Percentiles rank a stretch among this genome's conserved stretches.
Conservation (phyloP, 2,329 filamentous ascomycete genomes). For the Purpureocillium takamizusanense region DNA sequence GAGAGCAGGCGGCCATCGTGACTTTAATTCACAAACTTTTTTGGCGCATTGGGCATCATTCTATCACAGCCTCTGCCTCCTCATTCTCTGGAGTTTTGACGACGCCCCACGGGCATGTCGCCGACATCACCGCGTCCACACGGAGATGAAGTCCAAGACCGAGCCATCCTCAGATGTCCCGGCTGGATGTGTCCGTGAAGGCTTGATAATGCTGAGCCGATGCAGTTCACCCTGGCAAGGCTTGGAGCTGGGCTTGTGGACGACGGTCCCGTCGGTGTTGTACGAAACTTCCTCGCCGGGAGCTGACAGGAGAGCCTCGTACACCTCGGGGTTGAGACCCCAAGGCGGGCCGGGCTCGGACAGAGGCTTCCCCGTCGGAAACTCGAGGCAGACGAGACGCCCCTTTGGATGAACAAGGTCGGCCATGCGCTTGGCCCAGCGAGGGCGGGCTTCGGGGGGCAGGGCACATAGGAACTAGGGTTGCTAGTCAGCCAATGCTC, state of each 20-base stretch:
- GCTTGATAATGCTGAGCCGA: conserved; percentile 40
- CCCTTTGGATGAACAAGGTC: conserved; percentile 40
- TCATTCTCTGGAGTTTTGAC: conserved; percentile 4
- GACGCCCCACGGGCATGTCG: conserved; percentile 1
- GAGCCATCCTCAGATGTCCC: conserved; percentile 35
- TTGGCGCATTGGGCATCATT: neutral
- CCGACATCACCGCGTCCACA: conserved; percentile 33
- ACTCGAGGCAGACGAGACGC: conserved; percentile 61
- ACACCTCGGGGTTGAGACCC: conserved; percentile 58
- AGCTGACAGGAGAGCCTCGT: conserved; percentile 59
- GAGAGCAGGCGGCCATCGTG: neutral
- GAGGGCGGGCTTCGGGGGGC: conserved; percentile 39
- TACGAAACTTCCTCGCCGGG: conserved; percentile 63
- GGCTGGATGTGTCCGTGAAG: conserved; percentile 36
- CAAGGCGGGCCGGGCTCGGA: conserved; percentile 63
- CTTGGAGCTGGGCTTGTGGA: conserved; percentile 28
- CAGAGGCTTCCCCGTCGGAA: conserved; percentile 63
- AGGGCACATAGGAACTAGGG: conserved; percentile 60
- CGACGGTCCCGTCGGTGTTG: conserved; percentile 31
- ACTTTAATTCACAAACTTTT: neutral
- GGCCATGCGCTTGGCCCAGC: conserved; percentile 44
- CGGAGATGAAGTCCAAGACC: conserved; percentile 43
- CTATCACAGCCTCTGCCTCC: too few relatives aligned
- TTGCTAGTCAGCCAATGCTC: too few relatives aligned
- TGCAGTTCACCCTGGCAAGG: conserved; percentile 25